Percentiles rank a stretch among this genome's conserved stretches.
Evolutionary conservation across 192 early-diverging fungal genomes (phyloP).

Genomic region (Jimgerdemannia lactiflua): DNA sequence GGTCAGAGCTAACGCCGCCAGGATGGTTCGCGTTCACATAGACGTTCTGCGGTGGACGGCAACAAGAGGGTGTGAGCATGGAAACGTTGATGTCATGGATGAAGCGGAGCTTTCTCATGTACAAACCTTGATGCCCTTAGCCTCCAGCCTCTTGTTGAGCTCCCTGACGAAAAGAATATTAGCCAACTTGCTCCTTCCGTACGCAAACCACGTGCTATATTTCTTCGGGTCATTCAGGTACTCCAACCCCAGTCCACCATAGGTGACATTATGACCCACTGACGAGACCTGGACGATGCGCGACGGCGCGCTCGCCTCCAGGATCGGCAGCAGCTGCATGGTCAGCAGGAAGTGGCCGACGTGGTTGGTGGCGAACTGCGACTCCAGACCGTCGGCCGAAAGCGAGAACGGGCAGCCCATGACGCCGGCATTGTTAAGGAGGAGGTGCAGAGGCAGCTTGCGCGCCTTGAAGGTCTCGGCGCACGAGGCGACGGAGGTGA

Average conservation of each 20-base stretch:
- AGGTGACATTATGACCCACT: slow-evolving; percentile 6
- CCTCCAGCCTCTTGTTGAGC: slow-evolving; percentile 14
- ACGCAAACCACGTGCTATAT: slow-evolving; percentile 3
- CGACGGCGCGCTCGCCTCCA: slow-evolving; percentile 18
- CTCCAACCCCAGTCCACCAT: slow-evolving; percentile 11
- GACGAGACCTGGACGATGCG: slow-evolving; percentile 31
- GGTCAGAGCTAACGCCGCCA: slow-evolving; percentile 20
- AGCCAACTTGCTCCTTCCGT: background rate
- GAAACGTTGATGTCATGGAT: background rate
- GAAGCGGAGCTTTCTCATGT: too few relatives aligned
- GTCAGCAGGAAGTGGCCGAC: slow-evolving; percentile 41
- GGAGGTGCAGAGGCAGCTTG: slow-evolving; percentile 37
- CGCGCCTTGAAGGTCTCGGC: slow-evolving; percentile 29
- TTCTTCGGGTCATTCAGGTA: slow-evolving; percentile 19
- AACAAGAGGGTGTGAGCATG: background rate
- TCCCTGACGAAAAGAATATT: slow-evolving; percentile 1
- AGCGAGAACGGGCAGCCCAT: slow-evolving; percentile 42
- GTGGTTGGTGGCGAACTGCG: slow-evolving; percentile 57
- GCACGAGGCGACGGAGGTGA: slow-evolving; percentile 35
- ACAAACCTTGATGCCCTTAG: slow-evolving; percentile 22
- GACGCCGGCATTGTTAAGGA: slow-evolving; percentile 65
- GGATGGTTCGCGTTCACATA: slow-evolving; percentile 29
- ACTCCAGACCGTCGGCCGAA: slow-evolving; percentile 53
- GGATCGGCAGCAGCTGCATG: slow-evolving; percentile 14
- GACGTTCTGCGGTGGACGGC: background rate